Percentiles rank a stretch among this genome's conserved stretches.
Conservation (phyloP, 2,329 filamentous ascomycete genomes). For the Ophiocordyceps polyrhachis-furcata region DNA sequence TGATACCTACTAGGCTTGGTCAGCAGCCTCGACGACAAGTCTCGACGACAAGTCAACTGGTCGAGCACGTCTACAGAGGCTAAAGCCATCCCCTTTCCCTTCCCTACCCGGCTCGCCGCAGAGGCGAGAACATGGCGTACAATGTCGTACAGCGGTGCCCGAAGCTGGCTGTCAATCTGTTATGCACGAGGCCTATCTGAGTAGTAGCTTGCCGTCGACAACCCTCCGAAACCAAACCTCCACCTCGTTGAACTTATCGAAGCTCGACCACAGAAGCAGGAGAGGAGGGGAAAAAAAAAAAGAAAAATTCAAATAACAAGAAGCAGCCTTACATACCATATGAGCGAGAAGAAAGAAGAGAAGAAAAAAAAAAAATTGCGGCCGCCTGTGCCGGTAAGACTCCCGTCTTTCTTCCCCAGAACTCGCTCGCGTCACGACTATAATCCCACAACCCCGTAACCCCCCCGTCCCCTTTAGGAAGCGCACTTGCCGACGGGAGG, state of each 20-base stretch:
- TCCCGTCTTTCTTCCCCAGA: not conserved
- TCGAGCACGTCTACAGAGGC: not conserved
- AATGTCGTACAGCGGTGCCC: not conserved
- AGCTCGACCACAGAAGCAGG: not conserved
- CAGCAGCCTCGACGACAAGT: not conserved
- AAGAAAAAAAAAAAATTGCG: not conserved
- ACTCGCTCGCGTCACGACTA: not conserved
- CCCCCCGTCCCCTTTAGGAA: not conserved
- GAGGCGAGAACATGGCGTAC: not conserved
- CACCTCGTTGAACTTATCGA: too few species aligned
- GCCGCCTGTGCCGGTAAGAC: not conserved
- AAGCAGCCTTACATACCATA: not conserved
- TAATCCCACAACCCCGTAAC: not conserved
- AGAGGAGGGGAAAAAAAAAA: not conserved
- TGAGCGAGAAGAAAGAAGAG: not conserved
- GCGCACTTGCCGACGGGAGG: slow-evolving; percentile 17
- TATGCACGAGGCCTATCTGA: not conserved
- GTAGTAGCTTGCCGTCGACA: not conserved
- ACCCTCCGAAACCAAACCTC: not conserved
- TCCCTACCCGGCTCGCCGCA: not conserved
- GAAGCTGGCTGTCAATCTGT: not conserved
- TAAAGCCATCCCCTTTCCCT: not conserved
- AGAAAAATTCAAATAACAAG: not conserved
- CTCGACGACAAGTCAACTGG: not conserved
- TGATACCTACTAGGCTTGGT: too few species aligned